Base-by-base conservation (phyloP, 176 grass and related monocot species). In the Cenchrus purpureus region DNA sequence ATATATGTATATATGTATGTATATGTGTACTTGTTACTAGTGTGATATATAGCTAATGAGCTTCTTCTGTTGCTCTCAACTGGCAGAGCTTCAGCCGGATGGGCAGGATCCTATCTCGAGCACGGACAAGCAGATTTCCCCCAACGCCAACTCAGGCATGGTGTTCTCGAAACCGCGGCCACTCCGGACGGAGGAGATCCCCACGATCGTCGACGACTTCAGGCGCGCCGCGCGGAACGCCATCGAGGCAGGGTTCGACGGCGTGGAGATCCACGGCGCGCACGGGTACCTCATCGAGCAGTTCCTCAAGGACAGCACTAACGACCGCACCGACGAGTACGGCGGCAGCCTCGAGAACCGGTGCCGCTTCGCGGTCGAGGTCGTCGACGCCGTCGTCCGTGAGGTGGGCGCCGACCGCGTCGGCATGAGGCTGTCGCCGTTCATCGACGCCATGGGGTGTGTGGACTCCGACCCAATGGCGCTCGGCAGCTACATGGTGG, bases 201-300 rank as follows among this genome's bases (percentile, higher is more conserved):
- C 78, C 0, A 31, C 7, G 0, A 71, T 89, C 22, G 71, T 89
- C 6, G 83, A 89, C 3, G 88, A 89, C 61, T 89, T 89, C 3
- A 69, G 71, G n/a, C 88, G 62, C 0, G 88, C 83, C 5, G 87
- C 87, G 0, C 4, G 61, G 17, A 87, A 83, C 6, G 65, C 45
- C 10, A 78, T 83, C 1, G 44, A 83, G 11, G 79, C 73, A 0
- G 79, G 86, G 1, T 88, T 88, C 10, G 86, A 83, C 3, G 86
- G 73, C 1, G 79, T 83, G 4, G 86, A 82, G 73, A 82, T 87
- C 43, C 86, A 87, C 6, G 64, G 63, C 10, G 79, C 86, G 9
- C 31, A 77, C 2, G 54, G 86, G 0, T 77, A 11, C 44, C 53
- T 87, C 62, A 42, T 87, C 0, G 86, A 87, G 79, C 72, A 87